Base-by-base conservation (phyloP, 1,139 yeast genomes). In the Geotrichum reessii region DNA sequence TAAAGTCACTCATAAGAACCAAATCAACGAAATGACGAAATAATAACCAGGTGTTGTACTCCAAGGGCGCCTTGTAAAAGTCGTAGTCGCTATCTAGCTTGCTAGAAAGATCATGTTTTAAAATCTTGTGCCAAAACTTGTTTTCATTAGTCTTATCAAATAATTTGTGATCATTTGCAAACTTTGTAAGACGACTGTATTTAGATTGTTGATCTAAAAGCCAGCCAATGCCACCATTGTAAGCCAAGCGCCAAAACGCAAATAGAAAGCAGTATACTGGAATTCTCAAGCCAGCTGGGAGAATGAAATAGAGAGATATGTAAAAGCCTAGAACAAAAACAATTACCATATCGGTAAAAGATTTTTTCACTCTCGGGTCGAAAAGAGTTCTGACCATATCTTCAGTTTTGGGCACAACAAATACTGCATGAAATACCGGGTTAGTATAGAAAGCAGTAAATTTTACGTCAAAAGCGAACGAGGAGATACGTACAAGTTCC, bases 361-460 rank as follows among this genome's bases (percentile, higher is more conserved):
- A 85, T 70, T 89, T 90, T 56, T 81, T 78, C 56, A 87, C 73
- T 1, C 85, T 78, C 1, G 96, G 96, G 73, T 88, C 95, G 66
- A 89, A 84, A 56, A 89, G 75, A 0, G 95, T 85, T 64, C 90
- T 79, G 40, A 89, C 87, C 95, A 89, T 88, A 69, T 89, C 96
- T 67, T 86, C 87, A 27, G 96, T 89, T 65, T 82, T 82, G 1
- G 96, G 96, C 6, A 88, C 93, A 21, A 73, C 71, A 65, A 88
- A 88, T 14, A 69, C 72, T 52, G 25, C 1, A 11, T 24, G 8
- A 31, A 31, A 49, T 14, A 48, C 19, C 6, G 27, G 22, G 28
- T 21, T 2, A 40, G 28, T 25, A 28, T 33, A 24, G 7, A 11
- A 21, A 22, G 21, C 9, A 25, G 25, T 46, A 14, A 19, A 48